A percentile compares a stretch with the other conserved stretches of the same genome.
These are phyloP conservation scores for Dactylonectria macrodidyma DNA, from an alignment of 2,329 filamentous ascomycete genomes.

Conservation along the genomic window DNA sequence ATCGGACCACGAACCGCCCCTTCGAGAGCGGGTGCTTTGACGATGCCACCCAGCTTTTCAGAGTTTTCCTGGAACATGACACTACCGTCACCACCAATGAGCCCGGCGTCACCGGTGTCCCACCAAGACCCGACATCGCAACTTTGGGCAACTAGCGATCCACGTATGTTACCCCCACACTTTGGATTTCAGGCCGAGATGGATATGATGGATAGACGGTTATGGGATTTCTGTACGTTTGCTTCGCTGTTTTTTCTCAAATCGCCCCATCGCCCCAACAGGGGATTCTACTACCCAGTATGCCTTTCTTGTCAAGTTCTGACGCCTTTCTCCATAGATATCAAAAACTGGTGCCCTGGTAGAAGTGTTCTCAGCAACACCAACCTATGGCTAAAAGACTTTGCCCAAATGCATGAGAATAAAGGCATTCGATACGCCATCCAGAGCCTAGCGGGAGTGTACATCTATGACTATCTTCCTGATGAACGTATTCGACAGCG, in stretches of 20 bases:
- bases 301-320: not conserved
- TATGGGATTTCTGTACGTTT: slow-evolving; percentile 56
- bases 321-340: slow-evolving; percentile 46
- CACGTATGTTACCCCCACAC: slow-evolving; percentile 46
- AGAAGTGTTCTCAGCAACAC: slow-evolving; percentile 55
- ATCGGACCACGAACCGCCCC: slow-evolving; percentile 25
- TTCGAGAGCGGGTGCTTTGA: slow-evolving; percentile 3
- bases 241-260: not conserved
- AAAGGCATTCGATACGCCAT: slow-evolving; percentile 55
- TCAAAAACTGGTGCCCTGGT: slow-evolving; percentile 58
- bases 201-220: slow-evolving; percentile 51
- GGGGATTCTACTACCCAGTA: no score
- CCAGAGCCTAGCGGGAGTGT: slow-evolving; percentile 58
- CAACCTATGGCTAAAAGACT: slow-evolving; percentile 58
- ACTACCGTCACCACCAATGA: slow-evolving; percentile 27
- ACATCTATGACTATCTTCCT: slow-evolving; percentile 59
- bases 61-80: slow-evolving; percentile 29
- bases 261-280: not conserved
- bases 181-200: slow-evolving; percentile 53
- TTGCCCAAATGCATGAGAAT: slow-evolving; percentile 56
- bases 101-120: slow-evolving; percentile 23
- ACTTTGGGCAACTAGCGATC: slow-evolving; percentile 35
- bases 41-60: slow-evolving; percentile 27
- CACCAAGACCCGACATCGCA: slow-evolving; percentile 27
- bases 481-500: slow-evolving; percentile 49